Evolutionary conservation across 768 basidiomycete genomes (phyloP), one percentile per base, ranked within the genome.

Genomic region (Filobasidium floriforme): DNA sequence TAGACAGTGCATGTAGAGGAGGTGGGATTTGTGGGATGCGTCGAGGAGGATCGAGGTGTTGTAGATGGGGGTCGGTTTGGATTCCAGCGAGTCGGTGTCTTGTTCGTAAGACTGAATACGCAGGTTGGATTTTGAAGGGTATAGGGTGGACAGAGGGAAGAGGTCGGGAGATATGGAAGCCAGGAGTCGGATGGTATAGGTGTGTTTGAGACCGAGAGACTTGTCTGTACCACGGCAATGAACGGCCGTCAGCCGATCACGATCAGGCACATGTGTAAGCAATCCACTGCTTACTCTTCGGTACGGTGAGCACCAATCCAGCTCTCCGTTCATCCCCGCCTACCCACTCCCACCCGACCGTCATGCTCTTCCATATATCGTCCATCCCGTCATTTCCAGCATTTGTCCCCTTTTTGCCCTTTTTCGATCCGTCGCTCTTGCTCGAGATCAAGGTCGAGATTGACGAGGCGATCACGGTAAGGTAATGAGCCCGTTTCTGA

Each of bases 401-500:
- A 52, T 9, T 37, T 3, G 32, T 4, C 32, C 37, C 62, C 67
- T 61, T 73, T 19, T 41, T 66, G n/a, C 12, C 59, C 67, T 19
- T 66, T 52, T 43, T 67, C 32, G 32, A 37, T 66, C n/a, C 32
- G 40, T 41, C 62, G 44, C 41, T 65, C 61, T 12, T 54, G 40
- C 60, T n/a, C 51, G 32, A 59, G 19, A 51, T 37, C 60, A 66
- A 46, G 59, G 29, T 60, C 15, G 29, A 19, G 44, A 92, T 75
- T 0, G 85, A 83, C 9, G 84, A 81, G 1, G 89, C 89, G 54
- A 98, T 80, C 4, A 84, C 84, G 7, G 92, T 88, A 22, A 97
- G 84, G 78, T 90, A 99, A 75, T 88, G 92, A 0, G 90, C 87
- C 44, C 90, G 83, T 75, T 98, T 98, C 75, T 93, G 88, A 75